Base-by-base conservation (phyloP, 768 basidiomycete genomes). In the Suillus subaureus region DNA sequence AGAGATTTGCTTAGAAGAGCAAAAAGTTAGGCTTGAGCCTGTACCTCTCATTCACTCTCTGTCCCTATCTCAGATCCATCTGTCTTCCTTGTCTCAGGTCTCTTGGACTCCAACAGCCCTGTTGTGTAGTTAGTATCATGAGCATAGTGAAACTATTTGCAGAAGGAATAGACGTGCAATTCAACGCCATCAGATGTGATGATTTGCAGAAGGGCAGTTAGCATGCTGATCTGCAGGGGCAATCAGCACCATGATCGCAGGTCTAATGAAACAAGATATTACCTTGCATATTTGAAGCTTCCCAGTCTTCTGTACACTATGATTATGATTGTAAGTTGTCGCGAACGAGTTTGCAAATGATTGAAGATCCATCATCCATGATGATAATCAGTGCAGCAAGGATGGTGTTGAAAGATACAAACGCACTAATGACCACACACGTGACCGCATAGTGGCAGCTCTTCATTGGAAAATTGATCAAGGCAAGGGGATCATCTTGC, bases 241-340 rank as follows among this genome's bases (percentile, higher is more conserved):
- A 47, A 63, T 55, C 61, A 52, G 28, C 56, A 47, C 67, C 23
- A 63, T 47, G 33, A n/a, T 49, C 39, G 42, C 43, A 61, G 16
- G 57, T 51, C 47, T 45, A 60, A 56, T 6, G 26, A n/a, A 11
- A 57, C 39, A 26, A 42, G 13, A 1, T 0, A 31, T 54, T 70
- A 93, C 94, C 84, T 91, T 94, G 70, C 92, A 88, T 72, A 97
- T 92, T 76, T 96, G 87, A 33, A 95, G 86, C 77, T 97, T 95
- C 52, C 89, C 91, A 42, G 91, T 81, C 73, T 93, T 93, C 69
- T 94, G 89, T 66, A 90, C 85, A 81, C 95, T 95, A 61, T 94
- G 92, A 79, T 97, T 91, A 6, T 90, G 83, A 73, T 85, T 92
- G 78, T 87, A 89, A 7, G 93, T 93, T 37, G 90, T 89, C 7